Evolutionary conservation across 257 asterid species (phyloP), one percentile per base, ranked within the genome.

Genomic region (Perilla frutescens): DNA sequence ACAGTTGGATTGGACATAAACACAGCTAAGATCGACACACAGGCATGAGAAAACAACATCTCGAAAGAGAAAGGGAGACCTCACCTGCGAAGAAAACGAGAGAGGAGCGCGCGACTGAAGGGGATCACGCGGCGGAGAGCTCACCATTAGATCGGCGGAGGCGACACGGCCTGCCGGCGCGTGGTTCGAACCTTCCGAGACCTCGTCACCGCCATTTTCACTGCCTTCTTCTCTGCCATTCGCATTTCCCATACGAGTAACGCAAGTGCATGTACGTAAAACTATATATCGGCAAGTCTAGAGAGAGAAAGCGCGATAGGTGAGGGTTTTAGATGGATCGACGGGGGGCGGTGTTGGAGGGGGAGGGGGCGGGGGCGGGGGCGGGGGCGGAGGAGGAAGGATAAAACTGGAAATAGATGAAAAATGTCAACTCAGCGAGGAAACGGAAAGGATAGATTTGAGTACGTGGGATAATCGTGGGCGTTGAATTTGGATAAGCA

Each of bases 71-170:
- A 50, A 45, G 50, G 39, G 58, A 60, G 56, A 59, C 64, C 7
- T 40, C 56, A 87, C 96, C 95, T 90, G 97, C 61, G 95, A 84
- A 20, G 90, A 77, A 62, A 92, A 86, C 84, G 81, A 77, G 43
- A 81, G 73, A 34, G 96, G 94, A 3, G 94, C 62, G 56, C 74
- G 85, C 76, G 89, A 77, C 62, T 65, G 96, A 15, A 75, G 83
- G n/a, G 84, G 89, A 57, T 84, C 89, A 9, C 54, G 90, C 49
- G 90, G 85, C 44, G 96, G 93, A 50, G 91, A 88, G 78, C 87
- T 87, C 36, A 79, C 79, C 93, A 87, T 89, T 45, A 83, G 75
- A 82, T 92, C 97, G n/a, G 76, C 76, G 1, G 91, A 87, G n/a
- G 80, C 78, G 53, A 90, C 88, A 68, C 85, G 83, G 64, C 64